Evolutionary conservation across 805 yeast genomes (phyloP).

Genomic region (Nakazawaea wyomingensis): DNA sequence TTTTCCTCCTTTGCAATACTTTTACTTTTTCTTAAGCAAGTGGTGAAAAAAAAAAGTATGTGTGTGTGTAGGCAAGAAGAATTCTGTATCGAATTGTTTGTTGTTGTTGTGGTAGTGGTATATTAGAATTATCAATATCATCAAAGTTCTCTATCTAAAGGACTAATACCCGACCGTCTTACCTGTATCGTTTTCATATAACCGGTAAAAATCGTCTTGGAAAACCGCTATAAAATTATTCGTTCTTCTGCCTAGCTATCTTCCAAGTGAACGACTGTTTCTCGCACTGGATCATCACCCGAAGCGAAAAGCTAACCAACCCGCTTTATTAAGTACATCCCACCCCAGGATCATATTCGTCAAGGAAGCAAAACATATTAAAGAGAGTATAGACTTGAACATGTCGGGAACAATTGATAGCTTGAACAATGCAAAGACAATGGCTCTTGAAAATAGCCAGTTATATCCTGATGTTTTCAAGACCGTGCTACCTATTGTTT

Average conservation of each 20-base stretch:
- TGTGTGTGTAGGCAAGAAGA: too few relatives aligned
- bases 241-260: background rate
- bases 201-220: background rate
- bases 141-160: too few relatives aligned
- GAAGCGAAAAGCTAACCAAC: too few relatives aligned
- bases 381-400: background rate
- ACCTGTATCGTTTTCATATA: background rate
- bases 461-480: slow-evolving; percentile 13
- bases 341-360: background rate
- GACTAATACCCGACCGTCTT: background rate
- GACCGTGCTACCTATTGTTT: slow-evolving; percentile 33
- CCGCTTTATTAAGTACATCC: background rate
- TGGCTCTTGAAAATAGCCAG: slow-evolving; percentile 14
- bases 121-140: too few relatives aligned
- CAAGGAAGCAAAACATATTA: background rate
- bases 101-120: too few relatives aligned
- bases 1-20: background rate
- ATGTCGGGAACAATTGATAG: slow-evolving; percentile 12
- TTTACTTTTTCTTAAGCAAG: too few relatives aligned
- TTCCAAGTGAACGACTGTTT: too few relatives aligned
- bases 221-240: too few relatives aligned
- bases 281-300: too few relatives aligned
- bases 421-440: slow-evolving; percentile 12
- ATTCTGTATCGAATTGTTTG: too few relatives aligned
- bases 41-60: background rate